Conservation (phyloP, 2,329 filamentous ascomycete species). For the Arachnomyces sp. region DNA sequence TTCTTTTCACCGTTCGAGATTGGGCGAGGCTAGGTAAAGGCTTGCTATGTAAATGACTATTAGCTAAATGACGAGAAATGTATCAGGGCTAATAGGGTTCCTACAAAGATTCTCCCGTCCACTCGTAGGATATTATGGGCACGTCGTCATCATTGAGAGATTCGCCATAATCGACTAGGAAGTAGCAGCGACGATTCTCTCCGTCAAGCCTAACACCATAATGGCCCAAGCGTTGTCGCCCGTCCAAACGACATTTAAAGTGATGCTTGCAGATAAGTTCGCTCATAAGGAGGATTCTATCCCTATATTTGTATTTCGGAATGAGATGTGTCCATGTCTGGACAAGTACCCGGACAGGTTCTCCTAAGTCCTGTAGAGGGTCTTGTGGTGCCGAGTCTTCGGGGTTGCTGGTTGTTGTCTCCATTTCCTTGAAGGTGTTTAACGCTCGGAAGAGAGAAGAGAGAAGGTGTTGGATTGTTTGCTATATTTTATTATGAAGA, state of each 20-base stretch:
- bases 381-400: neutral
- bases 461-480: too few relatives aligned
- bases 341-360: slow-evolving; percentile 2
- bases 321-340: slow-evolving; percentile 4
- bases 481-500: too few relatives aligned
- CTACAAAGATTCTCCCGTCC: slow-evolving; percentile 4
- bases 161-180: slow-evolving; percentile 3
- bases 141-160: slow-evolving; percentile 5
- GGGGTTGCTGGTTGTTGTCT: slow-evolving; percentile 1
- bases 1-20: too few relatives aligned
- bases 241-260: neutral
- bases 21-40: too few relatives aligned
- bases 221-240: neutral
- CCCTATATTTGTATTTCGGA: neutral
- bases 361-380: neutral
- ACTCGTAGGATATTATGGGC: slow-evolving; percentile 2
- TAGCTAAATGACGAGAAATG: too few relatives aligned
- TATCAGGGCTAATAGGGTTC: neutral
- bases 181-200: slow-evolving; percentile 3
- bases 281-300: slow-evolving; percentile 1
- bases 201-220: neutral
- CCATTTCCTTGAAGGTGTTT: too few relatives aligned
- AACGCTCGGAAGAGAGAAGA: too few relatives aligned
- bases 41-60: too few relatives aligned
- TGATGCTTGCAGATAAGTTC: slow-evolving; percentile 2